A percentile compares a stretch with the other conserved stretches of the same genome.
phyloP scores from a whole-genome alignment of 306 rosid species.

The Arachis stenosperma region DNA sequence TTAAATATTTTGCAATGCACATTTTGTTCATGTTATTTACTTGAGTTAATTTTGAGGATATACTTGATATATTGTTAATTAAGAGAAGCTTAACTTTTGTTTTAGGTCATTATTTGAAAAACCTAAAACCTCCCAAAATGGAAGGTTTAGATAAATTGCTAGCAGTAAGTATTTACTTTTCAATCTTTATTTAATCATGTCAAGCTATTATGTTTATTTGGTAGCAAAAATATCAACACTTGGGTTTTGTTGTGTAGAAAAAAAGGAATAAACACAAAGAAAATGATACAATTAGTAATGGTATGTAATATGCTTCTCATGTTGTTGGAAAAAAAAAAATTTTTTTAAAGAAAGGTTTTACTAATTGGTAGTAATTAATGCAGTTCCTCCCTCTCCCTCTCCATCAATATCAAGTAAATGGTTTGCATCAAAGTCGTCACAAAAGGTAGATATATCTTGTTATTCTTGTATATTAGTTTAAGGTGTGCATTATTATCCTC shows the following conservation, averaged over 20 bases:
- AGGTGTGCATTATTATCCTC: too few species aligned
- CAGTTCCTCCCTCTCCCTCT: slow-evolving; percentile 26
- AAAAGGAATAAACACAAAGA: slow-evolving; percentile 59
- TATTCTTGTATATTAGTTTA: background rate
- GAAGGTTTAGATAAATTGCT: slow-evolving; percentile 68
- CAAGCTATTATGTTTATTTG: background rate
- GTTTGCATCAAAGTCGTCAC: slow-evolving; percentile 72
- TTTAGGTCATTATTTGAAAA: slow-evolving; percentile 58
- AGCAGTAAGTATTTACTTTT: slow-evolving; percentile 51
- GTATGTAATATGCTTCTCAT: slow-evolving; percentile 46
- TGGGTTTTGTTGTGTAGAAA: slow-evolving; percentile 58
- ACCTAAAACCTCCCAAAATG: slow-evolving; percentile 69
- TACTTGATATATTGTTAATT: background rate
- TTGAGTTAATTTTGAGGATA: background rate
- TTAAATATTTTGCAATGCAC: slow-evolving; percentile 13
- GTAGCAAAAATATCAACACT: slow-evolving; percentile 10
- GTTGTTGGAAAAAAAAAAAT: background rate
- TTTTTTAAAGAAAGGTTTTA: slow-evolving; percentile 28
- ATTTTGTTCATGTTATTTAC: background rate
- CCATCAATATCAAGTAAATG: slow-evolving; percentile 60
- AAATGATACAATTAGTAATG: slow-evolving; percentile 34
- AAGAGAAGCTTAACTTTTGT: slow-evolving; percentile 34
- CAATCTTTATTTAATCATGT: background rate
- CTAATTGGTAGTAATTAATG: slow-evolving; percentile 52
- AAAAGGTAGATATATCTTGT: slow-evolving; percentile 55